Conservation (phyloP, 2,329 filamentous ascomycete genomes). For the Claviceps capensis region DNA sequence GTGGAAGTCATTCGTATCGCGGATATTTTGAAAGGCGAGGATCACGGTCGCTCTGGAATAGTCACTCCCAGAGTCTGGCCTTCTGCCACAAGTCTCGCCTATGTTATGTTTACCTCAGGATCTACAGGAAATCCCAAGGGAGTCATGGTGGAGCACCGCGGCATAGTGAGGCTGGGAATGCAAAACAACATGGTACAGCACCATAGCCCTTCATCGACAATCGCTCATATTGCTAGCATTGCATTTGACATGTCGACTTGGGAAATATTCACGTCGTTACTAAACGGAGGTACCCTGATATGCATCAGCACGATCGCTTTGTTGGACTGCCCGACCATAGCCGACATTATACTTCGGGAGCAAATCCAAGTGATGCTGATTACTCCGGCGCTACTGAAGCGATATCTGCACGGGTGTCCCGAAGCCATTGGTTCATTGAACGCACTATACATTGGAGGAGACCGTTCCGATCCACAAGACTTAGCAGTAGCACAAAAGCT, state of each 20-base stretch:
- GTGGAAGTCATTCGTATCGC: neutral
- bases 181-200: neutral
- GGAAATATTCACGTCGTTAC: slow-evolving; percentile 7
- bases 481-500: neutral
- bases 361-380: neutral
- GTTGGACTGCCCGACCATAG: neutral
- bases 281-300: slow-evolving; percentile 8
- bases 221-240: slow-evolving; percentile 6
- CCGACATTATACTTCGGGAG: neutral
- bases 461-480: neutral
- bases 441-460: neutral
- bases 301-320: slow-evolving; percentile 7
- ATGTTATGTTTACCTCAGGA: slow-evolving; percentile 3
- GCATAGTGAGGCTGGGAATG: neutral
- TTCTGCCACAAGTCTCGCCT: neutral
- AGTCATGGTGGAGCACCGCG: slow-evolving; percentile 1
- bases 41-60: neutral
- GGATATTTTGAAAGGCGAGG: neutral
- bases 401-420: neutral
- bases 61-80: neutral
- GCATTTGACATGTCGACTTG: slow-evolving; percentile 8
- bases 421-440: neutral
- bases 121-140: slow-evolving; percentile 1
- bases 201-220: neutral
- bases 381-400: slow-evolving; percentile 1